These are phyloP conservation scores for Ulmus americana DNA, from an alignment of 331 rosid species.

Conservation along the genomic window DNA sequence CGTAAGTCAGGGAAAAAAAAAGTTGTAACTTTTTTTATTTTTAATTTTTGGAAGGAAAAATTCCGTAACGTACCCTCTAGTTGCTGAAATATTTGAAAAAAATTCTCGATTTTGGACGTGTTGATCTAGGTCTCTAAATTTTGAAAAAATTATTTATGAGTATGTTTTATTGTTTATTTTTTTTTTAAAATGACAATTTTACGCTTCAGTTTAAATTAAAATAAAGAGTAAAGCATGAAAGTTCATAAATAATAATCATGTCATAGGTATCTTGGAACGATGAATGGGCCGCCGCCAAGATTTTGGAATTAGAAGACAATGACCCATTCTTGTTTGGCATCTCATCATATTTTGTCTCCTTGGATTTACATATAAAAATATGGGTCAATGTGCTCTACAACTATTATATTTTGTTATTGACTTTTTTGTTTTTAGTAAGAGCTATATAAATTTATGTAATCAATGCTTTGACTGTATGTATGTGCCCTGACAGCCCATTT, in stretches of 20 bases:
- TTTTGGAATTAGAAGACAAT: slow-evolving; percentile 6
- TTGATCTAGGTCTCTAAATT: too few species aligned
- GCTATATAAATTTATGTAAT: background rate
- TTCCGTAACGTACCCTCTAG: too few species aligned
- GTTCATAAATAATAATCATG: background rate
- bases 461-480: background rate
- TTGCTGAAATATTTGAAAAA: too few species aligned
- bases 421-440: background rate
- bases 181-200: too few species aligned
- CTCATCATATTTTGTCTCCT: background rate
- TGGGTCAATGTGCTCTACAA: background rate
- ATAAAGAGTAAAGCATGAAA: background rate
- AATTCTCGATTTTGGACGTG: too few species aligned
- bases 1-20: too few species aligned
- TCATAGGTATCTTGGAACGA: too few species aligned
- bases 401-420: background rate
- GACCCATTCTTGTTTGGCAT: background rate
- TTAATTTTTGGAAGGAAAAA: too few species aligned
- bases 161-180: too few species aligned
- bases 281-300: slow-evolving; percentile 9
- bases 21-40: too few species aligned
- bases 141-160: too few species aligned
- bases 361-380: background rate
- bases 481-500: background rate
- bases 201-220: too few species aligned